Evolutionary conservation across 2,329 filamentous ascomycete species (phyloP).

Genomic region (Fusarium brevicatenulatum): DNA sequence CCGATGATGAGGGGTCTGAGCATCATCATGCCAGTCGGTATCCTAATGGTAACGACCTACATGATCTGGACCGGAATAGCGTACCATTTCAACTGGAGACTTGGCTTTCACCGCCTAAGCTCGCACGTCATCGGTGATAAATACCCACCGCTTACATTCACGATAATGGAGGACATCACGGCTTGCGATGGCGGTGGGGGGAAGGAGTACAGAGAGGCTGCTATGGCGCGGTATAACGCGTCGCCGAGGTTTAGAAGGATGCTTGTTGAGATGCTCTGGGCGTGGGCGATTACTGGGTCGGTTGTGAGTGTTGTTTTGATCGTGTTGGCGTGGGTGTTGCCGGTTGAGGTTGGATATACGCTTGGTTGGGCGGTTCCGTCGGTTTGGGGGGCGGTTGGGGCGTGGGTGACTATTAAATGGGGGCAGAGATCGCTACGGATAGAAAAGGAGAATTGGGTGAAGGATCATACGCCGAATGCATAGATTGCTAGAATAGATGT

Average conservation of each 20-base stretch:
- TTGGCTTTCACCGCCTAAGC: constrained; percentile 16
- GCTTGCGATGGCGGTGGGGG: constrained; percentile 25
- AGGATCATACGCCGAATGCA: not conserved
- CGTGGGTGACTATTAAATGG: constrained; percentile 27
- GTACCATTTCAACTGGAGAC: constrained; percentile 18
- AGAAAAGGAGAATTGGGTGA: constrained; percentile 24
- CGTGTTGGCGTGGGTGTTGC: constrained; percentile 9
- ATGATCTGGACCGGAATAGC: constrained; percentile 31
- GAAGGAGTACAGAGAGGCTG: constrained; percentile 22
- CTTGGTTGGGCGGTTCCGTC: constrained; percentile 22
- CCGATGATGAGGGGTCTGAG: constrained; percentile 29
- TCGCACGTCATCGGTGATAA: constrained; percentile 13
- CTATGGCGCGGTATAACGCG: constrained; percentile 19
- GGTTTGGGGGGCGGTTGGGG: constrained; percentile 22
- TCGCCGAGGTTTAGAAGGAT: constrained; percentile 24
- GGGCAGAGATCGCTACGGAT: constrained; percentile 26
- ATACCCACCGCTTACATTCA: constrained; percentile 21
- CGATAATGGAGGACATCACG: constrained; percentile 30
- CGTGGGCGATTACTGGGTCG: constrained; percentile 7
- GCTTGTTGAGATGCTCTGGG: constrained; percentile 27
- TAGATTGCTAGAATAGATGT: not conserved
- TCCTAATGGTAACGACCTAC: constrained; percentile 26
- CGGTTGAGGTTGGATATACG: constrained; percentile 17
- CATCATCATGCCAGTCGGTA: constrained; percentile 32
- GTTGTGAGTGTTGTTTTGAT: constrained; percentile 11